phyloP scores from a whole-genome alignment of 176 grass and related monocot species.

The Ensete glaucum region DNA sequence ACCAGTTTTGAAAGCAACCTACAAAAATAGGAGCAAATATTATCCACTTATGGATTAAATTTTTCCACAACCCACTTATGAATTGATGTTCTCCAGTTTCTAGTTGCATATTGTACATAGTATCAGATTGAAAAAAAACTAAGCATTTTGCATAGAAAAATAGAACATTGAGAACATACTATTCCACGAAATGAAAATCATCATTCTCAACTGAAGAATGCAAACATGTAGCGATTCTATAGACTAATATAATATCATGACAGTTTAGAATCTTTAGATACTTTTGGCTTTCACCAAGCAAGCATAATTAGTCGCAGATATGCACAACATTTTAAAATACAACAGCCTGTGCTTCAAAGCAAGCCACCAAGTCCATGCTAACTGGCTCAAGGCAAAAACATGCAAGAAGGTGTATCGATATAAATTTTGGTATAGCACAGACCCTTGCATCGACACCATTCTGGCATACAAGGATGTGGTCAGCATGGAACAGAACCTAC shows the following conservation, averaged over 20 bases:
- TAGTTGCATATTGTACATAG: neutral
- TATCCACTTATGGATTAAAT: slow-evolving; percentile 1
- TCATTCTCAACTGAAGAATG: neutral
- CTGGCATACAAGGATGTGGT: neutral
- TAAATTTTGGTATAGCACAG: no score
- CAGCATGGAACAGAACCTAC: no score
- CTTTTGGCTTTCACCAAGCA: neutral
- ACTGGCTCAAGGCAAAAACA: no score
- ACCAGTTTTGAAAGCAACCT: slow-evolving; percentile 84
- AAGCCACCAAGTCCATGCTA: no score
- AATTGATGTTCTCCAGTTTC: neutral
- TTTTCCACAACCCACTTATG: neutral
- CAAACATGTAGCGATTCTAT: neutral
- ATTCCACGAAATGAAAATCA: neutral
- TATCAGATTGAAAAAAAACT: no score
- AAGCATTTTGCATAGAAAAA: neutral
- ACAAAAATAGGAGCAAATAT: slow-evolving; percentile 13
- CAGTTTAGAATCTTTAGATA: neutral
- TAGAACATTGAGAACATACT: neutral
- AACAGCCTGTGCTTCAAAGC: neutral
- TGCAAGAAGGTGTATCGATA: no score
- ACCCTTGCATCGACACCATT: neutral
- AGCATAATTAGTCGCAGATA: neutral
- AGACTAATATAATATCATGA: neutral
- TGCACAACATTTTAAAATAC: neutral